Conservation (phyloP, 177 flowering plant species). For the Vitis hybrid region DNA sequence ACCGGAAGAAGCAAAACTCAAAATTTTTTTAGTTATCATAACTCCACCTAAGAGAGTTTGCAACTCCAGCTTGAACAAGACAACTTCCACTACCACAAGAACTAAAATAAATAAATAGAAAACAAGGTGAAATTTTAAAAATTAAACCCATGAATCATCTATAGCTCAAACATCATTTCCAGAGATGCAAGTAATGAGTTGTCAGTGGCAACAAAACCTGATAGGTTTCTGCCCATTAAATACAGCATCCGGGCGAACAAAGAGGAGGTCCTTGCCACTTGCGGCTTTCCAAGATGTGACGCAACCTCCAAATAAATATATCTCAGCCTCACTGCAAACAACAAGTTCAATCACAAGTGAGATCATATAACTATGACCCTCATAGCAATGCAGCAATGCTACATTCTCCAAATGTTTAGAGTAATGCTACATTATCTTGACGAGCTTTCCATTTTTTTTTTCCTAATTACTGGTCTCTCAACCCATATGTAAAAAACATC, state of each 20-base stretch:
- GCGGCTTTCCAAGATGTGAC: conserved; percentile 88
- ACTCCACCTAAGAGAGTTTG: background rate
- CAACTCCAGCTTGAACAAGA: background rate
- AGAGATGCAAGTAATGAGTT: background rate
- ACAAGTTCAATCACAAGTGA: conserved; percentile 1
- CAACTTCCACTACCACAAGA: background rate
- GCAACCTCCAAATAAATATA: conserved; percentile 88
- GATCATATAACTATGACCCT: conserved; percentile 1
- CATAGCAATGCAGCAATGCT: no score
- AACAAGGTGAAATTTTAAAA: no score
- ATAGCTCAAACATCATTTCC: background rate
- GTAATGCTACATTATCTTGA: background rate
- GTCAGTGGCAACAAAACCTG: conserved; percentile 46
- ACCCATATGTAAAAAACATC: no score
- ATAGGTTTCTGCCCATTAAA: conserved; percentile 90
- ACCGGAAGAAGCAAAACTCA: background rate
- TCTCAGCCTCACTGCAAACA: conserved; percentile 77
- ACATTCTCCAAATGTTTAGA: background rate
- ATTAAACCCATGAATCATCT: background rate
- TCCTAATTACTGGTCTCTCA: no score
- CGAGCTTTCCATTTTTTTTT: no score
- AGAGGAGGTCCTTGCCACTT: conserved; percentile 80
- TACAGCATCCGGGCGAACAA: conserved; percentile 95
- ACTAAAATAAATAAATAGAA: background rate
- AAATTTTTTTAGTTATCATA: background rate